Base-by-base conservation (phyloP, 2,329 filamentous ascomycete genomes). In the Aureobasidium subglaciale region DNA sequence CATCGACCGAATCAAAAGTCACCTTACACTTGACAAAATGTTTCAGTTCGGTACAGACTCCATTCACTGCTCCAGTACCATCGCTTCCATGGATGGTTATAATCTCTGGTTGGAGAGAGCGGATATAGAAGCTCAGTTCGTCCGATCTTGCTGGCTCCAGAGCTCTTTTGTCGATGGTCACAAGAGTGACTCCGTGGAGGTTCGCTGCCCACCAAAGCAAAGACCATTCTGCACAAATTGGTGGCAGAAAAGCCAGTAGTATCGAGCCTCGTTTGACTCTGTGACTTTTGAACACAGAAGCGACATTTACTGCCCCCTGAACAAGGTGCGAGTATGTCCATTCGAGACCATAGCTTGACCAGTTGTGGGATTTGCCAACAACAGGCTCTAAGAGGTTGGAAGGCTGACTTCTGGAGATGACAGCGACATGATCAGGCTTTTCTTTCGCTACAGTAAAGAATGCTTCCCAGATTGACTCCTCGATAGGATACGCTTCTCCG, bases 201-300 rank as follows among this genome's bases (percentile, higher is more conserved):
- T 38, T 52, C 5, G 48, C 35, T 3, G 35, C 22, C 48, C 37
- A 29, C 48, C 48, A 52, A 1, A 52, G 34, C 48, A 52, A n/a
- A 10, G 48, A 40, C 48, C 48, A 52, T 32, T 52, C 48, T 5
- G 35, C 48, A 24, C 48, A 52, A 8, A 52, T 11, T 20, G 48
- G 35, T 15, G 48, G 48, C 1, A 52, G 24, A 10, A 52, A 40
- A 11, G 32, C 35, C 5, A 52, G 35, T 2, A 52, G 24, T 11
- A 52, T 35, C 13, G 35, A 52, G 16, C 30, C 30, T 5, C n/a
- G 48, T 35, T 20, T 40, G 1, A 38, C 35, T 8, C 13, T 24
- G 6, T 32, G 25, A 6, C 16, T 30, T 5, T n/a, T 40, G 35
- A 52, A 15, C 2, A 40, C 16, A 22, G 48, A 37, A 20, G 35